phyloP scores from a whole-genome alignment of 495 filamentous ascomycete species.

The Penicillium canariense region DNA sequence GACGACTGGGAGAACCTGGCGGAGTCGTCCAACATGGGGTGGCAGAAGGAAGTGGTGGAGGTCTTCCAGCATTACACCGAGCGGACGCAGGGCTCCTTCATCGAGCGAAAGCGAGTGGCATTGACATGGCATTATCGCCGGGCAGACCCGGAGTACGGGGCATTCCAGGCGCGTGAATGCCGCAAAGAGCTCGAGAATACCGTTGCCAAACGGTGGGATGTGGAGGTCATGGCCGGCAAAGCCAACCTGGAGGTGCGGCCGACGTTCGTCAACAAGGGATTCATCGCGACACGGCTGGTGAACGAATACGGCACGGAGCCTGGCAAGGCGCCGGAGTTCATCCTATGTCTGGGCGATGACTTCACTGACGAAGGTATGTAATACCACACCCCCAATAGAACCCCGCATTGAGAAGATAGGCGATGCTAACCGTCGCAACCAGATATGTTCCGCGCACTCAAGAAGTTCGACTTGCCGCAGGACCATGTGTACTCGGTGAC shows the following conservation, averaged over 20 bases:
- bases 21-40: slow-evolving; percentile 78
- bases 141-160: slow-evolving; percentile 78
- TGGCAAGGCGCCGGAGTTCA: slow-evolving; percentile 64
- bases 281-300: slow-evolving; percentile 79
- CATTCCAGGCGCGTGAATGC: slow-evolving; percentile 72
- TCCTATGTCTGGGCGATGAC: slow-evolving; percentile 89
- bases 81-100: slow-evolving; percentile 81
- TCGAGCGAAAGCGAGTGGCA: slow-evolving; percentile 88
- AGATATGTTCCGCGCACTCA: slow-evolving; percentile 67
- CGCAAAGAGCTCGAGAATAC: slow-evolving; percentile 71
- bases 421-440: slow-evolving; percentile 2
- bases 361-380: slow-evolving; percentile 91
- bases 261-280: slow-evolving; percentile 94
- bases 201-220: slow-evolving; percentile 73
- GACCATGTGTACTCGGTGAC: slow-evolving; percentile 81
- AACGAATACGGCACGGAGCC: slow-evolving; percentile 55
- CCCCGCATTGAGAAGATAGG: neutral
- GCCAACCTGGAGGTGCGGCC: slow-evolving; percentile 95
- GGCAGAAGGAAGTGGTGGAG: slow-evolving; percentile 77
- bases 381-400: neutral
- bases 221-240: slow-evolving; percentile 94
- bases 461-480: slow-evolving; percentile 52
- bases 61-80: slow-evolving; percentile 84
- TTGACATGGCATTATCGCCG: slow-evolving; percentile 96
- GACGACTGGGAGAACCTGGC: slow-evolving; percentile 84